Evolutionary conservation across 768 basidiomycete genomes (phyloP).

Genomic region (Paxillus involutus): DNA sequence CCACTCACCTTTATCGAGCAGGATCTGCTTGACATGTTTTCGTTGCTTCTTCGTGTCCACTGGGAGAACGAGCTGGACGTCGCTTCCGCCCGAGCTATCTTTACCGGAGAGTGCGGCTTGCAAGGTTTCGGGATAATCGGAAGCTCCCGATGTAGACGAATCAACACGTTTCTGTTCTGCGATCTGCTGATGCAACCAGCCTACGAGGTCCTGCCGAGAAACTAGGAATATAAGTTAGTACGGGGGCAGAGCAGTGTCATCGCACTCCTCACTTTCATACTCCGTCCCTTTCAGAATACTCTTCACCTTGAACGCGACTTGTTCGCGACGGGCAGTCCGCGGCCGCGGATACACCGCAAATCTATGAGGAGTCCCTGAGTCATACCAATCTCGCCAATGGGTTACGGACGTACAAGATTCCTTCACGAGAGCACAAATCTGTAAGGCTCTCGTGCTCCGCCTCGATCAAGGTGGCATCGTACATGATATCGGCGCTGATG

Average conservation of each 20-base stretch:
- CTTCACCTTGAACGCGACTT: conserved; percentile 77
- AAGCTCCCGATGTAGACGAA: conserved; percentile 58
- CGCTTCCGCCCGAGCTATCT: conserved; percentile 35
- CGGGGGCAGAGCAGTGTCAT: background rate
- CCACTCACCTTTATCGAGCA: conserved; percentile 60
- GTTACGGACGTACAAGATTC: conserved; percentile 63
- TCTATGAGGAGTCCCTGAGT: conserved; percentile 48
- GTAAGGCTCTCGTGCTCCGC: conserved; percentile 63
- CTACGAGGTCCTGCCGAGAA: conserved; percentile 66
- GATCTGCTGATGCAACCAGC: conserved; percentile 76
- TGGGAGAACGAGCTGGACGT: conserved; percentile 67
- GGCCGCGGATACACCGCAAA: conserved; percentile 56
- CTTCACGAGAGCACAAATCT: conserved; percentile 74
- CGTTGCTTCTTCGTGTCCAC: conserved; percentile 72
- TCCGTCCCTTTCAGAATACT: conserved; percentile 79
- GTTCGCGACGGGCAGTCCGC: conserved; percentile 54
- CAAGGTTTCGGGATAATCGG: conserved; percentile 40
- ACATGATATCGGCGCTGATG: conserved; percentile 88
- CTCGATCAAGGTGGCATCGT: conserved; percentile 68
- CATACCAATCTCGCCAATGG: background rate
- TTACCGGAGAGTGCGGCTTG: conserved; percentile 33
- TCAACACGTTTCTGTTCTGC: conserved; percentile 79
- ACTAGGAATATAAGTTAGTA: conserved; percentile 38
- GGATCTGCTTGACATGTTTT: conserved; percentile 68
- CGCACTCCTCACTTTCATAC: conserved; percentile 54